A percentile compares a stretch with the other conserved stretches of the same genome.
Conservation (phyloP, 768 basidiomycete genomes). For the Rhodotorula sphaerocarpa region DNA sequence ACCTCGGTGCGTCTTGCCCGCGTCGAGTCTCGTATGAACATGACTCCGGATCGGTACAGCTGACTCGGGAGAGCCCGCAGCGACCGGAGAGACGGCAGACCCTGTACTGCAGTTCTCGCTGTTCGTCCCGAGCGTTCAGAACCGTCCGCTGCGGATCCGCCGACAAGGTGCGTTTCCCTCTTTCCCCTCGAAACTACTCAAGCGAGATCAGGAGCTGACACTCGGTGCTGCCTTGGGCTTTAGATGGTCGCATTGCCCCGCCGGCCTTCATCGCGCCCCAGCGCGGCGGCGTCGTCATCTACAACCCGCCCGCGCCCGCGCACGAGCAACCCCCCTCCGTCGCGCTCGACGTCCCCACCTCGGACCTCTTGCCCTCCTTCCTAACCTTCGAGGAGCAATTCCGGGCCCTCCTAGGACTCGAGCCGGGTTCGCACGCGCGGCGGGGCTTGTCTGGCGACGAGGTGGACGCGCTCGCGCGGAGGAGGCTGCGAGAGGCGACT, state of each 20-base stretch:
- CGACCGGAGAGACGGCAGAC: conserved; percentile 84
- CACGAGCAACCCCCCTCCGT: conserved; percentile 35
- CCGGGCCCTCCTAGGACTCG: conserved; percentile 68
- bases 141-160: conserved; percentile 62
- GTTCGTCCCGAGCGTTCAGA: conserved; percentile 67
- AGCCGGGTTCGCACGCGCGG: conserved; percentile 21
- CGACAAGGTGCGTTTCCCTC: conserved; percentile 16
- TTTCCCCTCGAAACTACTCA: fast-evolving
- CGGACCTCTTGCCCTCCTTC: conserved; percentile 54
- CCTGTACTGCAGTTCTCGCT: conserved; percentile 87
- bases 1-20: conserved; percentile 55
- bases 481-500: conserved; percentile 62
- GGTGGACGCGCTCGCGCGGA: conserved; percentile 65
- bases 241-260: conserved; percentile 51
- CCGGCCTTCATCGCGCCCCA: conserved; percentile 82
- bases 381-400: conserved; percentile 63
- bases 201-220: neutral
- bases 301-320: conserved; percentile 50
- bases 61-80: conserved; percentile 46
- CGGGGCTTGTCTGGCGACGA: conserved; percentile 54
- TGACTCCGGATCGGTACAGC: neutral
- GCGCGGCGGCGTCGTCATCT: conserved; percentile 80
- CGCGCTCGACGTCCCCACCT: conserved; percentile 38
- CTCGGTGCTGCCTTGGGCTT: neutral
- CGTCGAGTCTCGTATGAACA: neutral